phyloP scores from a whole-genome alignment of 495 filamentous ascomycete species.

The Saxophila tyrrhenica region DNA sequence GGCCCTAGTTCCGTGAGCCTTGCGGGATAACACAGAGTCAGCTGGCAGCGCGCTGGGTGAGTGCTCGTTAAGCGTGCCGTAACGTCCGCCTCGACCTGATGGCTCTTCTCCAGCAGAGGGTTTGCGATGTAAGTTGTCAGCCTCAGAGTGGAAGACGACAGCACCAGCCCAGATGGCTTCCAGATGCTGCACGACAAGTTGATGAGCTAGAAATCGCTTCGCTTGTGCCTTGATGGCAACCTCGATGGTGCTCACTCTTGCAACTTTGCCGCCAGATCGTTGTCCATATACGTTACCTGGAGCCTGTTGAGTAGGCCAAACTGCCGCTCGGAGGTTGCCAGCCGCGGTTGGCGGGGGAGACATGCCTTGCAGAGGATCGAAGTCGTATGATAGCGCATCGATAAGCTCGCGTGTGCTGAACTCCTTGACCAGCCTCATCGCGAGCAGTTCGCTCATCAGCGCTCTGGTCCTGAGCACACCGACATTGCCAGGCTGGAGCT shows the following conservation, averaged over 20 bases:
- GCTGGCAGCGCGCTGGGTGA: constrained; percentile 12
- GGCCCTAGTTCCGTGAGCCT: constrained; percentile 7
- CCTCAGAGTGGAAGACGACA: constrained; percentile 79
- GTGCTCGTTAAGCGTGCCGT: constrained; percentile 26
- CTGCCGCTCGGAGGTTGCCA: neutral
- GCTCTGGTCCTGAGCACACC: constrained; percentile 73
- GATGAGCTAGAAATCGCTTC: constrained; percentile 82
- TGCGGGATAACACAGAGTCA: constrained; percentile 10
- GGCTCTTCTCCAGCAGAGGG: constrained; percentile 20
- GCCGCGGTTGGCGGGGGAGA: constrained; percentile 29
- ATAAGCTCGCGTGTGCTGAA: constrained; percentile 78
- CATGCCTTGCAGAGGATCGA: constrained; percentile 77
- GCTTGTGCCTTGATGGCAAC: constrained; percentile 81
- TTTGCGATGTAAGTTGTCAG: constrained; percentile 66
- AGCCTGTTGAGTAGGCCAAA: constrained; percentile 18
- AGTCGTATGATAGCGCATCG: constrained; percentile 88
- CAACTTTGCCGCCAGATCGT: constrained; percentile 37
- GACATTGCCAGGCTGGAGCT: constrained; percentile 67
- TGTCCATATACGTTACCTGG: constrained; percentile 19
- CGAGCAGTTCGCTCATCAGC: constrained; percentile 81
- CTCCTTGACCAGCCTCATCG: constrained; percentile 79
- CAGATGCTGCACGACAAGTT: constrained; percentile 79
- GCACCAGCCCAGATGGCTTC: constrained; percentile 94
- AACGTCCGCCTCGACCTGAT: constrained; percentile 13
- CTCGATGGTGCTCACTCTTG: constrained; percentile 78